Base-by-base conservation (phyloP, 306 rosid genomes). In the Cicer judaicum region DNA sequence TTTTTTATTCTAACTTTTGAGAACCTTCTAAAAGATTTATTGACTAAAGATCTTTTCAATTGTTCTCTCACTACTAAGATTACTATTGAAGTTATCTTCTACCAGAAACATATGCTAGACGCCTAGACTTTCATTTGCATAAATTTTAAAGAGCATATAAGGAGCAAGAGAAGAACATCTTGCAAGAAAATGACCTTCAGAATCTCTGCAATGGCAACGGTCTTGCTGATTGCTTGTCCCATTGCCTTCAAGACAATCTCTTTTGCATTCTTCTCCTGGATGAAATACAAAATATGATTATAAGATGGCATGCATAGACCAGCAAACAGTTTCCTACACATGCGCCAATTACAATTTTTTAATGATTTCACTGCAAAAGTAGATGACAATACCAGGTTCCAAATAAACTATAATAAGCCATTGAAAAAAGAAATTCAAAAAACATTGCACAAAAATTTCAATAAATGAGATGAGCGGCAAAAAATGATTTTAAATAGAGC, bases 191-290 rank as follows among this genome's bases (percentile, higher is more conserved):
- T 44, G 29, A 93, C 98, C 96, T 94, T 94, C 78, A 94, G 81
- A 80, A 90, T 91, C 87, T 94, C 97, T 71, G 93, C 89, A 86
- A 91, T 90, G 36, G 92, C 95, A 62, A 94, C 98, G 15, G 98
- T 88, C 92, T 94, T 94, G 86, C 95, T 94, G 84, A 94, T 94
- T 75, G 98, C 98, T 78, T 91, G 97, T 40, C 98, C 98, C 98
- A 94, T 94, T 82, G 98, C 98, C 85, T 94, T 94, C 86, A 94
- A 82, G 67, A 91, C 93, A 42, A 94, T 94, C 87, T 94, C 98
- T 57, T 69, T 86, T 8, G 79, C 96, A 47, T 74, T 84, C 67
- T 91, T 94, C 82, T 94, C 98, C 98, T 94, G 65, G n/a, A 87
- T 39, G 53, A 12, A 78, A 64, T 65, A 78, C 41, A 72, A 39